phyloP scores from a whole-genome alignment of 106 monocot genomes.

The Dendrobium nobile region DNA sequence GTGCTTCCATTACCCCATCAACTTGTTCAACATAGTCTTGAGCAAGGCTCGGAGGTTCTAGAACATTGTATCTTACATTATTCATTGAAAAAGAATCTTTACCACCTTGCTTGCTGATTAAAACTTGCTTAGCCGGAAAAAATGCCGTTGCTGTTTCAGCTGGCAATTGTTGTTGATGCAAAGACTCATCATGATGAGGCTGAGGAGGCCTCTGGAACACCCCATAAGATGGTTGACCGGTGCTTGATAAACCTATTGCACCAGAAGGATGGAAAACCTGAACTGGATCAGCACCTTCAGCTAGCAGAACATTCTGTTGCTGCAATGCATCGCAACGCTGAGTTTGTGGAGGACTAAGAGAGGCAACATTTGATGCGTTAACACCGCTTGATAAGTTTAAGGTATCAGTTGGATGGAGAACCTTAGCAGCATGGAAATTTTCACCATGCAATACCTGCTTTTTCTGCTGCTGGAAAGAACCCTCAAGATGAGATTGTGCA shows the following conservation, averaged over 20 bases:
- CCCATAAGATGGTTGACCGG: constrained; percentile 14
- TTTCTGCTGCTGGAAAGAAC: constrained; percentile 20
- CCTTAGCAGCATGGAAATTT: neutral
- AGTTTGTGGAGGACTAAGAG: neutral
- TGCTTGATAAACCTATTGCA: neutral
- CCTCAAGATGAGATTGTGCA: constrained; percentile 15
- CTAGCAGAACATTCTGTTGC: neutral
- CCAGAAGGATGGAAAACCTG: neutral
- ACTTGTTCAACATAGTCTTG: constrained; percentile 28
- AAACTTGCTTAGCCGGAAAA: constrained; percentile 19
- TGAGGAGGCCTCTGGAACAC: constrained; percentile 9
- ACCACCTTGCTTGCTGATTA: constrained; percentile 11
- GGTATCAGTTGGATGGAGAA: neutral
- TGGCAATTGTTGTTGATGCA: constrained; percentile 8
- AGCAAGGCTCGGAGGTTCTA: constrained; percentile 14
- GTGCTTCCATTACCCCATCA: constrained; percentile 24
- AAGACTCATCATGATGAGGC: neutral
- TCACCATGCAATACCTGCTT: neutral
- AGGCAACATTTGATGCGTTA: neutral
- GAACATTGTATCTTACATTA: constrained; percentile 17
- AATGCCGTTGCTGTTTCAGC: constrained; percentile 15
- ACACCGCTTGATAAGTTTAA: neutral
- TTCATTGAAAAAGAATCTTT: constrained; percentile 11
- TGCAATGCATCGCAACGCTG: neutral
- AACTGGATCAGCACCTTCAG: constrained; percentile 1